These are phyloP conservation scores for Mycena polygramma DNA, from an alignment of 768 basidiomycete species.

Conservation along the genomic window DNA sequence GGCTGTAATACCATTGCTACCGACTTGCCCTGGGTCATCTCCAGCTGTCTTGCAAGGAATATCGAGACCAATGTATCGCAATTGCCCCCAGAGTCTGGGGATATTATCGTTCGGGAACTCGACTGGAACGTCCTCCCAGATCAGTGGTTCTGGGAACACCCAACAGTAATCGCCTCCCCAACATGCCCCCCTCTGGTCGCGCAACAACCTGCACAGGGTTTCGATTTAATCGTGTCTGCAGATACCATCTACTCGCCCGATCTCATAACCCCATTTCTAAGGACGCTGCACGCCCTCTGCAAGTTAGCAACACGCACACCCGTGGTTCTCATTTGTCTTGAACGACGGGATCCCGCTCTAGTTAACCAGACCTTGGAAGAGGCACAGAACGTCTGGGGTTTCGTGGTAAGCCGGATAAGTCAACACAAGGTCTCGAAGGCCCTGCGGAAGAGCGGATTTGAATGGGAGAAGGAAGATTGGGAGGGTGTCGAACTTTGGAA, in stretches of 20 bases:
- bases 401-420: constrained; percentile 70
- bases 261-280: constrained; percentile 78
- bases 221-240: constrained; percentile 84
- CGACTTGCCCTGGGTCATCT: constrained; percentile 75
- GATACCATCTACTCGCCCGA: constrained; percentile 82
- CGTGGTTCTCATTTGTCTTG: constrained; percentile 74
- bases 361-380: constrained; percentile 69
- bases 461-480: constrained; percentile 81
- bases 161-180: constrained; percentile 51
- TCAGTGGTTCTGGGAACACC: constrained; percentile 68
- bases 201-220: constrained; percentile 57
- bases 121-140: constrained; percentile 76
- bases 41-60: constrained; percentile 73
- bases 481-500: constrained; percentile 88
- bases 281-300: constrained; percentile 71
- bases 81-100: constrained; percentile 54
- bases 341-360: constrained; percentile 80
- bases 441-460: constrained; percentile 66
- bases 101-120: constrained; percentile 71
- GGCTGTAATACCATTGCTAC: constrained; percentile 86
- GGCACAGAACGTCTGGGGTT: constrained; percentile 69
- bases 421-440: constrained; percentile 70
- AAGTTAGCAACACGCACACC: constrained; percentile 54
- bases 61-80: constrained; percentile 61
- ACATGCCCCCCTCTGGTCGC: constrained; percentile 30